Evolutionary conservation across 371 early-diverging fungal species (phyloP).

Genomic region (Massospora cicadina): DNA sequence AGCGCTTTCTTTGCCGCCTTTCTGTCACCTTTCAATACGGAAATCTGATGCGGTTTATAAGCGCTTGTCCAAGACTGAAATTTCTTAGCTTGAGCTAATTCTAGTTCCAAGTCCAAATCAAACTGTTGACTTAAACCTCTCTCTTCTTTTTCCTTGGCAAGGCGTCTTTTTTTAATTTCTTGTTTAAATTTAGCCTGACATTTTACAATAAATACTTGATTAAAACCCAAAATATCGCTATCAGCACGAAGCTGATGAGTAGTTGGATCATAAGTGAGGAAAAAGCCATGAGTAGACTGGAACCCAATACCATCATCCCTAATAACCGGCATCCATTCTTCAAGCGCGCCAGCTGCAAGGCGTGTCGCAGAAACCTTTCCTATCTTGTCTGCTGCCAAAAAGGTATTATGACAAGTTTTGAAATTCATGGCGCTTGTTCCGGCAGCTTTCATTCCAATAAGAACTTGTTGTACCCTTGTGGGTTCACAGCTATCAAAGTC

Average conservation of each 20-base stretch:
- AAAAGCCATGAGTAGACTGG: slow-evolving; percentile 36
- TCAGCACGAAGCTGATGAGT: slow-evolving; percentile 32
- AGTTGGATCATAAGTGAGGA: slow-evolving; percentile 40
- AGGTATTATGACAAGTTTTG: slow-evolving; percentile 45
- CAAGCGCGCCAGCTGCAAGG: slow-evolving; percentile 63
- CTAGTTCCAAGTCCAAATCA: not conserved
- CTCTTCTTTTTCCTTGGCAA: not conserved
- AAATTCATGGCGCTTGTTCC: slow-evolving; percentile 34
- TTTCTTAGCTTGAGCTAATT: not conserved
- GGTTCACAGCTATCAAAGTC: slow-evolving; percentile 30
- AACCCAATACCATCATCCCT: slow-evolving; percentile 55
- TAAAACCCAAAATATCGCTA: slow-evolving; percentile 47
- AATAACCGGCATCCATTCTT: slow-evolving; percentile 56
- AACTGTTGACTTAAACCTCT: not conserved
- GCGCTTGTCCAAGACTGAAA: slow-evolving; percentile 35
- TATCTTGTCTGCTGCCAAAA: slow-evolving; percentile 62
- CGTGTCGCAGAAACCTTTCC: slow-evolving; percentile 47
- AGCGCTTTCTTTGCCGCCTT: slow-evolving; percentile 38
- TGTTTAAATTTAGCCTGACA: slow-evolving; percentile 38
- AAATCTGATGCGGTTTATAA: slow-evolving; percentile 25
- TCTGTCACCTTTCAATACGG: slow-evolving; percentile 18
- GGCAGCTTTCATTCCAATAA: slow-evolving; percentile 37
- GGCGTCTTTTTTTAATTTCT: slow-evolving; percentile 11
- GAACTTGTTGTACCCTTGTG: slow-evolving; percentile 43
- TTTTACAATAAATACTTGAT: slow-evolving; percentile 47